phyloP scores from a whole-genome alignment of 768 basidiomycete genomes.

The Auricularia sp. region DNA sequence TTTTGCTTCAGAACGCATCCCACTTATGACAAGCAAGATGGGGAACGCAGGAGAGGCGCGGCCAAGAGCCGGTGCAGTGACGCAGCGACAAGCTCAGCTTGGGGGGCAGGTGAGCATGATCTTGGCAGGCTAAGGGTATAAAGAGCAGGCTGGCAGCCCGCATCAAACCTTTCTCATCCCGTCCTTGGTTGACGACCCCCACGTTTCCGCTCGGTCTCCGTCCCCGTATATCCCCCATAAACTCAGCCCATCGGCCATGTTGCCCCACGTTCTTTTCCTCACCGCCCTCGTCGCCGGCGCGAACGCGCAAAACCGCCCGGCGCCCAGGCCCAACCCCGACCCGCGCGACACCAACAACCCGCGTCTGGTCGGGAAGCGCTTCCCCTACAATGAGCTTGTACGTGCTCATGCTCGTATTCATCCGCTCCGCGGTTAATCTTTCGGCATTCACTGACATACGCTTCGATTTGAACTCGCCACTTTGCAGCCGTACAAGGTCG shows the following conservation, averaged over 20 bases:
- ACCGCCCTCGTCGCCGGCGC: background rate
- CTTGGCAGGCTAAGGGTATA: too few relatives aligned
- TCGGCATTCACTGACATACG: too few relatives aligned
- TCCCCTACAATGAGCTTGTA: background rate
- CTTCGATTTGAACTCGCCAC: too few relatives aligned
- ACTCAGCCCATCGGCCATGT: background rate
- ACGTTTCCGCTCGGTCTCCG: background rate
- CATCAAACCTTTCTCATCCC: too few relatives aligned
- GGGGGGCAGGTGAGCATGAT: too few relatives aligned
- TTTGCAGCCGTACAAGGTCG: slow-evolving; percentile 41
- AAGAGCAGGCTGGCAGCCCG: too few relatives aligned
- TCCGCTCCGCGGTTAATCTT: background rate
- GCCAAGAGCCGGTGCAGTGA: too few relatives aligned
- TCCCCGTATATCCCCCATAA: background rate
- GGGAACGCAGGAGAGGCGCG: too few relatives aligned
- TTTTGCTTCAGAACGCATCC: too few relatives aligned
- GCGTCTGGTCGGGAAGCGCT: background rate
- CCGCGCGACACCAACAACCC: background rate
- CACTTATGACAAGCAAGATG: too few relatives aligned
- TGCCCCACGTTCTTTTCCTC: background rate
- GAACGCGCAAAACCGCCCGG: background rate
- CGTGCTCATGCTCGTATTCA: background rate
- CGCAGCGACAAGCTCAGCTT: too few relatives aligned
- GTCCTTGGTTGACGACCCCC: too few relatives aligned
- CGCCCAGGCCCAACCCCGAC: background rate